Base-by-base conservation (phyloP, 169 alveolate genomes). In the Plasmodium vivax region DNA sequence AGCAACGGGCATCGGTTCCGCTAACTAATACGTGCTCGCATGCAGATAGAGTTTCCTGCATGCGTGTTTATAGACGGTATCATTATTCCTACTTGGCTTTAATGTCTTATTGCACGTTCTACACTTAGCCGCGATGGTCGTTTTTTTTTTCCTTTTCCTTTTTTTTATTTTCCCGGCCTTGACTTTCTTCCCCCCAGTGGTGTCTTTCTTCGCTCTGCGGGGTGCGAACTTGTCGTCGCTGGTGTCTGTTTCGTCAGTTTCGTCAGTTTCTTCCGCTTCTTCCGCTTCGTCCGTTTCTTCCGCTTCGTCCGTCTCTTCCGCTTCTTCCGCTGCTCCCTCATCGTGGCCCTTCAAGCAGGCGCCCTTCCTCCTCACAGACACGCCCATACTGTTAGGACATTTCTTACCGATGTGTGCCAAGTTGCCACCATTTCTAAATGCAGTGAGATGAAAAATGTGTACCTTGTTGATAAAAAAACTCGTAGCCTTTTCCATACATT, bases 71-170 rank as follows among this genome's bases (percentile, higher is more conserved):
- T 51, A 51, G 8, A 51, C 62, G 7, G 62, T 51, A 1, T 51
- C 62, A 51, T 51, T 75, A 34, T 45, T 47, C 68, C 82, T 87
- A 87, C 93, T 87, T 30, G 93, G 93, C 56, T 75, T 87, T 75
- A 87, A 71, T 47, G 36, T 51, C 72, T 87, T 87, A 27, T 75
- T 87, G 71, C 93, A 87, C 30, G 82, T 75, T 87, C 62, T 87
- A 87, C 93, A 87, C 30, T 87, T 87, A 8, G 68, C 41, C 56
- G 12, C 83, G 54, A 54, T 77, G 58, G 34, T 27, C 45, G n/a
- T 12, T 54, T 87, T 87, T 77, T 77, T 87, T 38, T 58, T 75
- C 62, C 81, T 87, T 38, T 77, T 87, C 38, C 81, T 87, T 87
- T 75, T 84, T 41, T 79, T 79, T 32, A 79, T n/a, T 68, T 68